A percentile compares a stretch with the other conserved stretches of the same genome.
Conservation (phyloP, 176 grass and related monocot genomes). For the Elymus sibiricus region DNA sequence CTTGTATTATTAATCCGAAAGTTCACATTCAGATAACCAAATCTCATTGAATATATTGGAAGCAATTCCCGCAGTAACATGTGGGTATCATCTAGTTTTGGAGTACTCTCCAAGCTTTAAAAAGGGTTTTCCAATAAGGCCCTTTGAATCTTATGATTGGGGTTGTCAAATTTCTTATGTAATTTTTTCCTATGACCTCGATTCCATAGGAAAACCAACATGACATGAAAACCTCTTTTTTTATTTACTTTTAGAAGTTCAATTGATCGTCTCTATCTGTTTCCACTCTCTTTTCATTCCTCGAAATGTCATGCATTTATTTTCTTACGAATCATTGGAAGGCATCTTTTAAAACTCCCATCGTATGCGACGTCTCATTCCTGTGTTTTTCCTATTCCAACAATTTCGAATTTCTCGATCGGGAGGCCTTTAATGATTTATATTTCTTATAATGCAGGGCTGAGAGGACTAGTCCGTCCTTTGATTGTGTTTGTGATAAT, state of each 20-base stretch:
- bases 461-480: neutral
- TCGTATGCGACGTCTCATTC: neutral
- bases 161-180: neutral
- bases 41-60: too few species aligned
- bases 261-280: neutral
- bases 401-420: neutral
- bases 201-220: neutral
- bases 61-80: too few species aligned
- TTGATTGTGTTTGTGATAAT: neutral
- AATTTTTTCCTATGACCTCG: neutral
- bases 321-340: neutral
- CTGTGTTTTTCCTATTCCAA: neutral
- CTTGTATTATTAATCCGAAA: too few species aligned
- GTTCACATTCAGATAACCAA: too few species aligned
- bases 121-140: neutral
- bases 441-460: constrained; percentile 23
- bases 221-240: neutral
- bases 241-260: neutral
- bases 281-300: neutral
- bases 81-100: neutral
- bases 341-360: neutral
- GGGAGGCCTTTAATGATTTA: neutral
- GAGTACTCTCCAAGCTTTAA: neutral
- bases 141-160: neutral
- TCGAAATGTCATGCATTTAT: neutral